A percentile compares a stretch with the other conserved stretches of the same genome.
Evolutionary conservation across 352 stramenopile genomes (phyloP).

Genomic region (Albugo candida): DNA sequence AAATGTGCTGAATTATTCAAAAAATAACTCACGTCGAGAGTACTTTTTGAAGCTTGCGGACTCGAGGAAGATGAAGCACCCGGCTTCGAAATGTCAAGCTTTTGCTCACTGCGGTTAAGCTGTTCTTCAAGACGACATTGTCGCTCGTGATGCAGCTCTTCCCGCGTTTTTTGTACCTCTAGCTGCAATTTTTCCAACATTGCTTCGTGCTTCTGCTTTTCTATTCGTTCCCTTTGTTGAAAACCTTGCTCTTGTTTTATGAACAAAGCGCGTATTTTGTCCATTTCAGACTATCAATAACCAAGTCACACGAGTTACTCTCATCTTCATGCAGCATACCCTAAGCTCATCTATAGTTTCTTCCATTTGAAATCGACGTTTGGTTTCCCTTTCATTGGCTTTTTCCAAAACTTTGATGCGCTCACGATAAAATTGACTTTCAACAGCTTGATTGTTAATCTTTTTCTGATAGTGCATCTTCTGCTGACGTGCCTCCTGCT

Average conservation of each 20-base stretch:
- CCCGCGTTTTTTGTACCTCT: slow-evolving; percentile 27
- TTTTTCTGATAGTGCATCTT: too few species aligned
- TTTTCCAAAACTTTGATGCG: background rate
- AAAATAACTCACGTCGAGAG: slow-evolving; percentile 21
- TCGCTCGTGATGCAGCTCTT: slow-evolving; percentile 31
- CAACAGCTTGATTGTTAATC: too few species aligned
- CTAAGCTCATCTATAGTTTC: slow-evolving; percentile 52
- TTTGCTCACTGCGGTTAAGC: background rate
- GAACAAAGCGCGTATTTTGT: slow-evolving; percentile 39
- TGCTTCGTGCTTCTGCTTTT: slow-evolving; percentile 12
- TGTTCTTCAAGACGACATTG: background rate
- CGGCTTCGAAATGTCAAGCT: background rate
- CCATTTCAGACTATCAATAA: slow-evolving; percentile 22
- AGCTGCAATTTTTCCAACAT: slow-evolving; percentile 18
- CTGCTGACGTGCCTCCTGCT: too few species aligned
- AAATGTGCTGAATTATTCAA: slow-evolving; percentile 34
- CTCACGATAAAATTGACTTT: background rate
- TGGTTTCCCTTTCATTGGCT: slow-evolving; percentile 28
- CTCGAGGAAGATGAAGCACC: slow-evolving; percentile 2
- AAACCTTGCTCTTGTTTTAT: slow-evolving; percentile 27
- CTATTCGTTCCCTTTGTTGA: slow-evolving; percentile 11
- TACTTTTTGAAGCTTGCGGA: slow-evolving; percentile 1
- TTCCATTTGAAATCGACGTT: slow-evolving; percentile 27
- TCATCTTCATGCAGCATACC: slow-evolving; percentile 1
- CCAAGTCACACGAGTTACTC: background rate